phyloP scores from a whole-genome alignment of 2,329 filamentous ascomycete genomes.

The Venturiaceae sp. region DNA sequence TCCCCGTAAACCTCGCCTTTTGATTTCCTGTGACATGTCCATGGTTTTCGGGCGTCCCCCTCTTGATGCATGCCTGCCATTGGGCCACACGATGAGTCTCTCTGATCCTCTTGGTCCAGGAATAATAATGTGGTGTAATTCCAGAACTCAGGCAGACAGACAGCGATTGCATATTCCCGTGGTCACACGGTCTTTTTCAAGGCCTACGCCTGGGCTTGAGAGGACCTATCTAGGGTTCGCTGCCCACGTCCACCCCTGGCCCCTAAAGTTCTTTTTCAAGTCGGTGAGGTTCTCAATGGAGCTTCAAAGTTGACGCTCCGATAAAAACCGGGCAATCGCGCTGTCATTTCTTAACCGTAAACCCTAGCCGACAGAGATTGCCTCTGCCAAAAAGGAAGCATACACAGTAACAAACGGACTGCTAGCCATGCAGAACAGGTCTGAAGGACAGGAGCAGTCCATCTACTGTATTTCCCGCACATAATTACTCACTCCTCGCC shows the following conservation, averaged over 20 bases:
- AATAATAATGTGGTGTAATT: neutral
- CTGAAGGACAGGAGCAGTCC: too few relatives aligned
- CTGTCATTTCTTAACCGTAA: neutral
- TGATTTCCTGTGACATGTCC: neutral
- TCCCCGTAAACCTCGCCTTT: neutral
- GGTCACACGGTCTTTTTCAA: neutral
- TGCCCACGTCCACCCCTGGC: neutral
- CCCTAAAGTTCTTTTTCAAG: neutral
- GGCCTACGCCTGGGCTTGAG: neutral
- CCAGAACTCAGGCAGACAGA: neutral
- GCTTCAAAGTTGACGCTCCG: neutral
- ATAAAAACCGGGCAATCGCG: neutral
- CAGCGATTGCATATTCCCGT: too few relatives aligned
- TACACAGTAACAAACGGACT: too few relatives aligned
- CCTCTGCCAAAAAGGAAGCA: neutral
- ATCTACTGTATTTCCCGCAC: neutral
- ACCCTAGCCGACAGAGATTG: neutral
- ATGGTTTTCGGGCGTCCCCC: neutral
- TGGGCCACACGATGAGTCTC: neutral
- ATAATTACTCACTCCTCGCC: neutral
- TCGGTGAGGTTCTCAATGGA: neutral
- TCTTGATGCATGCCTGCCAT: neutral
- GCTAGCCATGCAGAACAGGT: too few relatives aligned
- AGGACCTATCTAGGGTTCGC: neutral
- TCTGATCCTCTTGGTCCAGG: neutral